phyloP scores from a whole-genome alignment of 148 eudicot genomes.

The Persicaria maculosa region DNA sequence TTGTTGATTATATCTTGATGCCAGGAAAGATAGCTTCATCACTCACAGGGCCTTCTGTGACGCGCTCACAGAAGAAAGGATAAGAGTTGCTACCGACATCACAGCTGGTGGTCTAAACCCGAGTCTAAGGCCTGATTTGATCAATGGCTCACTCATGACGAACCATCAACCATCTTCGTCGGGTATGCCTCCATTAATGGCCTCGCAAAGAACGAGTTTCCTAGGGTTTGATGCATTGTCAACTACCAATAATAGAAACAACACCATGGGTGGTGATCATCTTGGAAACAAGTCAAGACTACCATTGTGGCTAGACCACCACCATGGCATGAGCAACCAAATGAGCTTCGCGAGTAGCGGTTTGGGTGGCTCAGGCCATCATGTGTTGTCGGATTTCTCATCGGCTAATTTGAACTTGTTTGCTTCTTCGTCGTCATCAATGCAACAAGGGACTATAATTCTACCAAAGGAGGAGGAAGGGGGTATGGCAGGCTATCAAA shows the following conservation, averaged over 20 bases:
- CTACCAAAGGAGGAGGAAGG: slow-evolving; percentile 12
- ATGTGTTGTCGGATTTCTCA: neutral
- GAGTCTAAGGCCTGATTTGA: slow-evolving; percentile 17
- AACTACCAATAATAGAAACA: neutral
- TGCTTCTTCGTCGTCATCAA: slow-evolving; percentile 6
- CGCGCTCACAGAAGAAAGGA: slow-evolving; percentile 46
- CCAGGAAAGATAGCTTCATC: slow-evolving; percentile 61
- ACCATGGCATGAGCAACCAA: slow-evolving; percentile 8
- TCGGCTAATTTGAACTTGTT: slow-evolving; percentile 9
- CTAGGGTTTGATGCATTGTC: neutral
- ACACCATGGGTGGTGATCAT: neutral
- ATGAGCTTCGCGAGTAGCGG: neutral
- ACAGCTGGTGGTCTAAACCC: slow-evolving; percentile 24
- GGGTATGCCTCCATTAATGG: neutral
- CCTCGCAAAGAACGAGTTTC: slow-evolving; percentile 8
- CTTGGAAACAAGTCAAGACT: slow-evolving; percentile 16
- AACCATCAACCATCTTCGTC: slow-evolving; percentile 7
- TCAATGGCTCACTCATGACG: neutral
- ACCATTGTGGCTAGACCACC: slow-evolving; percentile 43
- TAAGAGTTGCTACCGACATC: slow-evolving; percentile 28
- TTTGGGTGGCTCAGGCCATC: neutral
- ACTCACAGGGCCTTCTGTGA: slow-evolving; percentile 63
- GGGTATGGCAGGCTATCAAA: neutral
- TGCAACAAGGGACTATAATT: neutral
- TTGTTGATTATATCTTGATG: neutral